Evolutionary conservation across 1,139 yeast species (phyloP), one percentile per base, ranked within the genome.

Genomic region (Eremothecium gossypii): DNA sequence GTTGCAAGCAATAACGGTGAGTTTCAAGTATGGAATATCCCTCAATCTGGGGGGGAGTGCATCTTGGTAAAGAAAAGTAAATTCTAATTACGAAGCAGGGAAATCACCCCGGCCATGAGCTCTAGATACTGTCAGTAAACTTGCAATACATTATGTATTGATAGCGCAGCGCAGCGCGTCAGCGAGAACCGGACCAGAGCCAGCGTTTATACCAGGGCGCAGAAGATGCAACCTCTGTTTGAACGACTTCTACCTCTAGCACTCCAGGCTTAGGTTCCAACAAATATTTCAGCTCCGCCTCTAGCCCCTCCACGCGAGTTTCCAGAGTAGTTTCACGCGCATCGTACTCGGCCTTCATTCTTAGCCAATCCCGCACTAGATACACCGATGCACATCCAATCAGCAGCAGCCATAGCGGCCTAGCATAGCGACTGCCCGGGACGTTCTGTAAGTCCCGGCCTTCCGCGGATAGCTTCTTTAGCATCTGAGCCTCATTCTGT

Each of bases 301-400:
- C 59, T 30, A 57, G 36, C 2, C 11, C 41, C 14, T 41, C 35
- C 8, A 53, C 54, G 30, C 49, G 41, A 10, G 42, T 20, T 28
- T 45, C 33, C 23, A 50, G 41, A 28, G 53, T 58, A 7, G 40
- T 34, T 36, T 64, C 67, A 12, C 54, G 54, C 39, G 55, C 59
- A 1, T 56, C 54, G 38, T 54, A 57, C 44, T 61, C 66, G 28
- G 60, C 41, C 30, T 52, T 50, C 65, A 67, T 60, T 67, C 67
- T 64, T 1, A 51, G 28, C 33, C 49, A 53, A 33, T 64, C 66
- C 29, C 51, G 50, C 1, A 51, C 40, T 31, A 64, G 42, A 39
- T 62, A 64, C 2, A 55, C 55, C 9, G 56, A 45, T 1, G 63
- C 57, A 37, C 60, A 52, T 59, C 58, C 52, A 27, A 60, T 31